Evolutionary conservation across 2,329 filamentous ascomycete species (phyloP), one percentile per base, ranked within the genome.

Genomic region (Sarocladiaceae sp.): DNA sequence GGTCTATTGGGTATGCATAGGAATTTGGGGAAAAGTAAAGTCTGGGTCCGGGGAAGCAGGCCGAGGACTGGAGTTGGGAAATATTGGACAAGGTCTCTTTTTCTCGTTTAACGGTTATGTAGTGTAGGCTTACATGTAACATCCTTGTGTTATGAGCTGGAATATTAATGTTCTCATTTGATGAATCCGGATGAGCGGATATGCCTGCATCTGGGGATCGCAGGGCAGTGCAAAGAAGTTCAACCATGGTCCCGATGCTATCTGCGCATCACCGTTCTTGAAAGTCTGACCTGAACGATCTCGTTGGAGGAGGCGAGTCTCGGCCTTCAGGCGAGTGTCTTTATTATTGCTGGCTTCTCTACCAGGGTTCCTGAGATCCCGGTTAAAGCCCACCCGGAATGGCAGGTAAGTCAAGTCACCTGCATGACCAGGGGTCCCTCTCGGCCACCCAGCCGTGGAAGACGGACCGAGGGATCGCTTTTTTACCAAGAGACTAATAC

Each of bases 331-430:
- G 17, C 37, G 37, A 23, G 17, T 23, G 6, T 40, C 17, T 20
- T 10, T 40, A 23, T 20, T 40, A 15, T 20, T n/a, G n/a, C n/a
- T n/a, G n/a, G n/a, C n/a, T n/a, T 17, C 10, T 13, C 40, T 46
- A 15, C 4, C 40, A 46, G 12, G 12, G 26, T 20, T 15, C 6
- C n/a, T 46, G 40, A 15, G 10, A 46, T 46, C 23, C 40, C 40
- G 40, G 44, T 48, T 48, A 48, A 48, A 31, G 20, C 3, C 17
- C 40, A n/a, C 44, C 26, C 17, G 40, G 23, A 31, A 48, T 33
- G 26, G 25, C n/a, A 48, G 44, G 44, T 48, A 25, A 48, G 44
- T 28, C 8, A 48, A 18, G 23, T 20, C 11, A 6, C 11, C 17
- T 40, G 40, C 40, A 44, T 7, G 40, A 44, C 40, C 40, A 26